Evolutionary conservation across 371 early-diverging fungal species (phyloP).

Genomic region (Phascolomyces articulosus): DNA sequence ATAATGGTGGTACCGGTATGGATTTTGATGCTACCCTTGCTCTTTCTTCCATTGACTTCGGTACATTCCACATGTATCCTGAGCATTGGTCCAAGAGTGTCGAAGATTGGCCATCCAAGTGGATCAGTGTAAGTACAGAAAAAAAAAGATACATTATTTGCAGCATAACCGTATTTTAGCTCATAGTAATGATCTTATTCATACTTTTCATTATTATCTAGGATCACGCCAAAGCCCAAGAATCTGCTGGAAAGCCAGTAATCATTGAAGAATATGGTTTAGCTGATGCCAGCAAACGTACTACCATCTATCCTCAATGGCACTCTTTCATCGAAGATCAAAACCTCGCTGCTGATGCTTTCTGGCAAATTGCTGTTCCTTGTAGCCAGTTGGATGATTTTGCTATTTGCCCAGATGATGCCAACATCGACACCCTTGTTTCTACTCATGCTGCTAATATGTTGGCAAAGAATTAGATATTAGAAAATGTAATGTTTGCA

Average conservation of each 20-base stretch:
- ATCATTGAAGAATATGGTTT: slow-evolving; percentile 15
- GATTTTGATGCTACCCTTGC: slow-evolving; percentile 11
- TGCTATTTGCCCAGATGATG: not conserved
- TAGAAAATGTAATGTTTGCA: not conserved
- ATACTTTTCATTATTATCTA: too few relatives aligned
- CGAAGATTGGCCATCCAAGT: slow-evolving; percentile 1
- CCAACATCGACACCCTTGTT: not conserved
- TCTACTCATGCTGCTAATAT: slow-evolving; percentile 4
- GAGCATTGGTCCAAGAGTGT: not conserved
- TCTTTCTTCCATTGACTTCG: slow-evolving; percentile 11
- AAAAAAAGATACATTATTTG: too few relatives aligned
- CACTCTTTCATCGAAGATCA: not conserved
- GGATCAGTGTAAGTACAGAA: slow-evolving; percentile 9
- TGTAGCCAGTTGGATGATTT: slow-evolving; percentile 7
- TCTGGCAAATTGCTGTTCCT: slow-evolving; percentile 13
- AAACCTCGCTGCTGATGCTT: slow-evolving; percentile 11
- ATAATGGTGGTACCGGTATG: slow-evolving; percentile 10
- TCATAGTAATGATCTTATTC: too few relatives aligned
- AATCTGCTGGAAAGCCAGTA: slow-evolving; percentile 3
- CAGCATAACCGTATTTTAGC: too few relatives aligned
- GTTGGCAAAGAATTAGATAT: slow-evolving; percentile 6
- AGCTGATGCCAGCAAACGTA: not conserved
- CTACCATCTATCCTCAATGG: slow-evolving; percentile 2
- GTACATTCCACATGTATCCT: slow-evolving; percentile 13
- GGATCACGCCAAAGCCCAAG: slow-evolving; percentile 8